A percentile compares a stretch with the other conserved stretches of the same genome.
These are phyloP conservation scores for Syncephalastrum racemosum DNA, from an alignment of 371 early-diverging fungal genomes.

Conservation along the genomic window DNA sequence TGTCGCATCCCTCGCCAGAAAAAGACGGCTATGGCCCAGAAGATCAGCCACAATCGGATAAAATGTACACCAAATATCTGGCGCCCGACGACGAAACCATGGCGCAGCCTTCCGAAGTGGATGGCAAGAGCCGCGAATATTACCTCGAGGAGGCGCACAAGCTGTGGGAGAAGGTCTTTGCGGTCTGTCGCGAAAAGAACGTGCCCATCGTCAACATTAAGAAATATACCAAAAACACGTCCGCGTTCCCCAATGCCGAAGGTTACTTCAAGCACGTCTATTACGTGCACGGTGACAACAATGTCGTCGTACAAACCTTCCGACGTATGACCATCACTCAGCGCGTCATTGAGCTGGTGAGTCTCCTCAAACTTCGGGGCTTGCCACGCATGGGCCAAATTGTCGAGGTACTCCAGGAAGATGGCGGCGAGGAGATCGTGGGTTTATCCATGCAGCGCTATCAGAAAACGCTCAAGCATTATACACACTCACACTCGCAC, in stretches of 20 bases:
- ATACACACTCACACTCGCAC: slow-evolving; percentile 53
- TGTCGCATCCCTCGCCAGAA: too few relatives aligned
- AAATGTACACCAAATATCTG: slow-evolving; percentile 7
- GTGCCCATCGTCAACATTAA: slow-evolving; percentile 28
- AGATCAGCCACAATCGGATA: not conserved
- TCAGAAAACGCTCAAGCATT: slow-evolving; percentile 59
- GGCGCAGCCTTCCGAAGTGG: slow-evolving; percentile 1
- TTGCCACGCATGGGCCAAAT: slow-evolving; percentile 41
- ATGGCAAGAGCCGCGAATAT: slow-evolving; percentile 7
- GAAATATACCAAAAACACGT: slow-evolving; percentile 29
- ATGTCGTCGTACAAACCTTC: slow-evolving; percentile 45
- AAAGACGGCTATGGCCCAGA: not conserved
- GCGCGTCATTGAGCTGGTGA: slow-evolving; percentile 41
- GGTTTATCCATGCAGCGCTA: slow-evolving; percentile 53
- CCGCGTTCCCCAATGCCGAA: slow-evolving; percentile 37
- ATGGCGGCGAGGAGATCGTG: slow-evolving; percentile 32
- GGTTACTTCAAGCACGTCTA: slow-evolving; percentile 50
- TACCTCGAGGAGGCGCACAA: slow-evolving; percentile 12
- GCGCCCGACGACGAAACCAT: slow-evolving; percentile 13
- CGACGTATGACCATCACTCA: slow-evolving; percentile 45
- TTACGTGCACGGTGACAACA: slow-evolving; percentile 24
- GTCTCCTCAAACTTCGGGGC: slow-evolving; percentile 28
- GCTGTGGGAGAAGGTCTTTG: slow-evolving; percentile 21
- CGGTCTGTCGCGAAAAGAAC: slow-evolving; percentile 24
- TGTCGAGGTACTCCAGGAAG: slow-evolving; percentile 37